Evolutionary conservation across 805 yeast species (phyloP), one percentile per base, ranked within the genome.

Genomic region (Metschnikowia sp.): DNA sequence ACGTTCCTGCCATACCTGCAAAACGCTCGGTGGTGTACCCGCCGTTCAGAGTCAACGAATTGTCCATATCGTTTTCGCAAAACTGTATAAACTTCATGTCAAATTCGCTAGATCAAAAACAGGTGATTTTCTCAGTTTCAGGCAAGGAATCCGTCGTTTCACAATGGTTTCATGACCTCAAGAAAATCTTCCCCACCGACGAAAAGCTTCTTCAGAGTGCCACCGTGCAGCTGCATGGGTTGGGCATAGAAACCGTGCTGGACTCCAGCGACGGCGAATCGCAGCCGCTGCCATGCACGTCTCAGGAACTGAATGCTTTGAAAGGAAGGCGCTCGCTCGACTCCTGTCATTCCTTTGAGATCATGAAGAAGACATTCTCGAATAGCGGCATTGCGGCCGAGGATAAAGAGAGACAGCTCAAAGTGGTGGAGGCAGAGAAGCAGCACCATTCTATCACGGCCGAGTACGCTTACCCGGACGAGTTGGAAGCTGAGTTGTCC

Each of bases 11-110:
- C 18, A 39, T 39, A 8, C 10, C 19, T 2, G 52, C 46, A 3
- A 49, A 65, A 1, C 58, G 76, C 28, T 63, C 68, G 9, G 63
- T 72, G 32, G 45, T 72, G 51, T 72, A 57, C 51, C 76, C 77
- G 8, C 77, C 77, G 1, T 72, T 72, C 52, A 51, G 77, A 41
- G 52, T 68, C 42, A 69, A 69, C 49, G 75, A 70, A 45, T 56
- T 69, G 18, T 54, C 66, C 11, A 55, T 68, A 41, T 42, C 57
- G 29, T 50, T 51, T 32, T 44, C 56, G 9, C 32, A 48, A 29
- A 52, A 44, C 29, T 41, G 54, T 34, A 50, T 60, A 26, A 49
- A 47, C 19, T 62, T 62, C 40, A 50, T 63, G 9, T 40, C 50
- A 13, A 39, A 46, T 13, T 22, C 47, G 13, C 39, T 35, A 19